phyloP scores from a whole-genome alignment of 2,329 filamentous ascomycete species.

The Allantophomopsis lycopodina region DNA sequence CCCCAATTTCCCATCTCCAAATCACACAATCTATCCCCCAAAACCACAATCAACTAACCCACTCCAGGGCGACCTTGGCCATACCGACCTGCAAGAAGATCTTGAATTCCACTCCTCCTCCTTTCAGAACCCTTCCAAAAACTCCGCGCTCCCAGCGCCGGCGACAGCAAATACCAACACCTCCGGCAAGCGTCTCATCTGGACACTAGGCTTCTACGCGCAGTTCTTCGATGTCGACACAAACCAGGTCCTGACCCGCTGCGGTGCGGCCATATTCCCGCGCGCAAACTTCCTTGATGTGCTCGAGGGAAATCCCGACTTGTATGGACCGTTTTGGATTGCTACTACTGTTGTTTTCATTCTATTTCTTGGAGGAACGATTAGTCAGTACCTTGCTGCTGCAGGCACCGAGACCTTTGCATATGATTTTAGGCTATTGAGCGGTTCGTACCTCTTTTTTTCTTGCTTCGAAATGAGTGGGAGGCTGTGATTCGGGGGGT shows the following conservation, averaged over 20 bases:
- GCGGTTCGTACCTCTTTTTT: constrained; percentile 37
- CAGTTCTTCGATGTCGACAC: constrained; percentile 99
- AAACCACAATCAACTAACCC: constrained; percentile 6
- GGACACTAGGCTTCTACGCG: constrained; percentile 85
- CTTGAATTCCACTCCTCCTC: constrained; percentile 96
- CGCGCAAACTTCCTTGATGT: constrained; percentile 94
- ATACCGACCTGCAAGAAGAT: constrained; percentile 96
- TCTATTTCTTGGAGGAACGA: constrained; percentile 86
- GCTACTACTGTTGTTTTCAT: constrained; percentile 95
- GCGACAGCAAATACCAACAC: constrained; percentile 34
- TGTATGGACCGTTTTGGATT: constrained; percentile 98
- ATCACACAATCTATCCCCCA: constrained; percentile 1
- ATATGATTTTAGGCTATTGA: constrained; percentile 84
- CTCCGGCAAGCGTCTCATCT: constrained; percentile 75
- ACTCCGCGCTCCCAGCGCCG: constrained; percentile 38
- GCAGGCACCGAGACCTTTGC: constrained; percentile 60
- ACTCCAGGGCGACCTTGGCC: constrained; percentile 80
- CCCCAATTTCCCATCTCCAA: background rate
- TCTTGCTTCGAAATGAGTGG: background rate
- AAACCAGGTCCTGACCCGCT: constrained; percentile 72
- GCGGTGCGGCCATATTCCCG: constrained; percentile 79
- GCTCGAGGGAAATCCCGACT: constrained; percentile 87
- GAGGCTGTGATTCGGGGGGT: background rate
- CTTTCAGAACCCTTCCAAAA: constrained; percentile 47
- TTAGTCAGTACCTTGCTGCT: constrained; percentile 73